Conservation (phyloP, 495 filamentous ascomycete genomes). For the Aspergillus sclerotioniger region DNA sequence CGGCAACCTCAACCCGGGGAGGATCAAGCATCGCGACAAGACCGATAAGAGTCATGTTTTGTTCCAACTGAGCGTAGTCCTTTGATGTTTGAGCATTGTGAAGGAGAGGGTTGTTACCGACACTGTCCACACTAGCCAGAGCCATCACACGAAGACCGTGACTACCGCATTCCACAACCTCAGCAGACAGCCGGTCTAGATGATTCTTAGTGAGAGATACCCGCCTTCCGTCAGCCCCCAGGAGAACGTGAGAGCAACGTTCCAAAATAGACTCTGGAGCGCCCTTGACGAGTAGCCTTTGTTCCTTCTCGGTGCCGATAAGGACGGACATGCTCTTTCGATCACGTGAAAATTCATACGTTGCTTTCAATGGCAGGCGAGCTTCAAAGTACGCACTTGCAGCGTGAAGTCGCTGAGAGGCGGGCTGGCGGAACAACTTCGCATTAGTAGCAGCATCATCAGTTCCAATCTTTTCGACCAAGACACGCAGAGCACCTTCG, state of each 20-base stretch:
- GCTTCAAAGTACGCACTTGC: constrained; percentile 84
- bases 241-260: constrained; percentile 75
- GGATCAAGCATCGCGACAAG: constrained; percentile 97
- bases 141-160: constrained; percentile 93
- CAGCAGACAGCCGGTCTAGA: constrained; percentile 62
- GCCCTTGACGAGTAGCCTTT: constrained; percentile 92
- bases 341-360: constrained; percentile 97
- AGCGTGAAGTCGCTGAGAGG: constrained; percentile 64
- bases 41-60: constrained; percentile 89
- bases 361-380: constrained; percentile 69
- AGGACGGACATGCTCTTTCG: constrained; percentile 99
- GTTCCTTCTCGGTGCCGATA: constrained; percentile 61
- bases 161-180: constrained; percentile 87
- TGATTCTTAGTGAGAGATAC: constrained; percentile 68
- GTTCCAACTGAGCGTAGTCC: constrained; percentile 84
- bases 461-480: constrained; percentile 93
- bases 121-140: constrained; percentile 74
- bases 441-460: constrained; percentile 57
- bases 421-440: constrained; percentile 43
- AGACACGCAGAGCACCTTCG: constrained; percentile 85
- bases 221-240: constrained; percentile 72
- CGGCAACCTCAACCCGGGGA: constrained; percentile 88
- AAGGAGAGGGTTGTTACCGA: constrained; percentile 66
- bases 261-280: constrained; percentile 93
- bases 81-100: constrained; percentile 73